Conservation (phyloP, 306 rosid species). For the Quercus suber region DNA sequence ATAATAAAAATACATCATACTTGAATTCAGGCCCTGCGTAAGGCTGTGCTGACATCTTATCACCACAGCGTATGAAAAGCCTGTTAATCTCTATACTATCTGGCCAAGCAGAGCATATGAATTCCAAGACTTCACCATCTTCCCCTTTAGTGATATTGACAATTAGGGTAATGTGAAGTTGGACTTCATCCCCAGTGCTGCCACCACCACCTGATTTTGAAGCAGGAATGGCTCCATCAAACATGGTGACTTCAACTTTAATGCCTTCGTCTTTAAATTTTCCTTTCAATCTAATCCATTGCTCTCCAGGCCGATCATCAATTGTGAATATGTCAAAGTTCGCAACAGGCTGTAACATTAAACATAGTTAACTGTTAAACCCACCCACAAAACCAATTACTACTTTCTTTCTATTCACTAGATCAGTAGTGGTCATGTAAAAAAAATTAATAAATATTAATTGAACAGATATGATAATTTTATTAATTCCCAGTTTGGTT, state of each 20-base stretch:
- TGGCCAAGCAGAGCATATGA: constrained; percentile 89
- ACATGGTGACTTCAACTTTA: constrained; percentile 77
- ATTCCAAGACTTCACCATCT: constrained; percentile 46
- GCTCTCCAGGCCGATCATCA: constrained; percentile 68
- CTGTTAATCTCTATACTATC: constrained; percentile 57
- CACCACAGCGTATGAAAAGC: constrained; percentile 29
- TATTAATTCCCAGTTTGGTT: not conserved
- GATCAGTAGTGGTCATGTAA: not conserved
- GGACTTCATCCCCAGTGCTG: constrained; percentile 40
- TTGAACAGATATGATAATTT: not conserved
- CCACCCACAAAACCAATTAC: not conserved
- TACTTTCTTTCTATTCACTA: not conserved
- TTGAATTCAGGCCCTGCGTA: constrained; percentile 75
- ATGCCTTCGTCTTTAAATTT: constrained; percentile 59
- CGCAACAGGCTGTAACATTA: constrained; percentile 49
- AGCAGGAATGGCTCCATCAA: constrained; percentile 55
- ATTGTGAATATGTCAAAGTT: constrained; percentile 54
- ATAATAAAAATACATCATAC: constrained; percentile 39
- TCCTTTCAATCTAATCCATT: constrained; percentile 69
- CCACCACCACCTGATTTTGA: constrained; percentile 30
- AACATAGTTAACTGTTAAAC: not conserved
- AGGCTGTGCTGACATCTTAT: constrained; percentile 43
- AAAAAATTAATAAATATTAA: not conserved
- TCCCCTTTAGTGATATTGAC: constrained; percentile 63
- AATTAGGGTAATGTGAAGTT: constrained; percentile 63